phyloP scores from a whole-genome alignment of 2,329 filamentous ascomycete genomes.

The Xylaria sp. region DNA sequence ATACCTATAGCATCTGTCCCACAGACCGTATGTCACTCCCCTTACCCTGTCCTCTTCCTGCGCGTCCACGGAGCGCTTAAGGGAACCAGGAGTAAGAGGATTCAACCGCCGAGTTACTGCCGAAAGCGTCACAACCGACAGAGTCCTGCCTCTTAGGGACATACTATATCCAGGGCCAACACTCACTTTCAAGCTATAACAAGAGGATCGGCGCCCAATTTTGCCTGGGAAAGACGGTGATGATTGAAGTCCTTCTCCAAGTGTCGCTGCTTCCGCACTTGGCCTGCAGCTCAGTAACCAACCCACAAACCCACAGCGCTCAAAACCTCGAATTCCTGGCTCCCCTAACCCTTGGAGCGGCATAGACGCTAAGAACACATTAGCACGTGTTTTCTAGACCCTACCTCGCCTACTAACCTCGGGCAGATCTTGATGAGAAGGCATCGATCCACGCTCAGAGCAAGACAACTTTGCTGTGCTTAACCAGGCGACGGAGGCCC shows the following conservation, averaged over 20 bases:
- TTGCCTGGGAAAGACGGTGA: constrained; percentile 21
- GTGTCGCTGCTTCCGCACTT: constrained; percentile 3
- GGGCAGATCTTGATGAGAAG: not conserved
- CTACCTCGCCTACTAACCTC: not conserved
- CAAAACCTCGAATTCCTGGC: not conserved
- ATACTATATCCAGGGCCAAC: constrained; percentile 3
- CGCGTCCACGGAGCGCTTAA: not conserved
- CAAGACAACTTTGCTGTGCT: not conserved
- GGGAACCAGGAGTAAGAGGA: constrained; percentile 11
- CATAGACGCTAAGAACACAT: constrained; percentile 8
- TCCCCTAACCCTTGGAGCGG: not conserved
- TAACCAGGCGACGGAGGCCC: not conserved
- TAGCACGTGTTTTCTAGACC: not conserved
- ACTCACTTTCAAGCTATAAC: constrained; percentile 17
- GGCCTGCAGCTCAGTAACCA: not conserved
- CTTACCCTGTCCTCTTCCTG: not conserved
- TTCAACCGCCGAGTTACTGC: constrained; percentile 31
- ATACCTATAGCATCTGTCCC: too few species aligned
- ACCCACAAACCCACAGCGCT: constrained; percentile 2
- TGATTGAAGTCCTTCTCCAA: constrained; percentile 6
- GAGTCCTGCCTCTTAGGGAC: constrained; percentile 30
- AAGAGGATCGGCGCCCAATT: constrained; percentile 25
- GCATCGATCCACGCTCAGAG: not conserved
- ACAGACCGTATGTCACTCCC: too few species aligned
- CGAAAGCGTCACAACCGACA: constrained; percentile 15